Base-by-base conservation (phyloP, 2,329 filamentous ascomycete species). In the Knufia petricola region DNA sequence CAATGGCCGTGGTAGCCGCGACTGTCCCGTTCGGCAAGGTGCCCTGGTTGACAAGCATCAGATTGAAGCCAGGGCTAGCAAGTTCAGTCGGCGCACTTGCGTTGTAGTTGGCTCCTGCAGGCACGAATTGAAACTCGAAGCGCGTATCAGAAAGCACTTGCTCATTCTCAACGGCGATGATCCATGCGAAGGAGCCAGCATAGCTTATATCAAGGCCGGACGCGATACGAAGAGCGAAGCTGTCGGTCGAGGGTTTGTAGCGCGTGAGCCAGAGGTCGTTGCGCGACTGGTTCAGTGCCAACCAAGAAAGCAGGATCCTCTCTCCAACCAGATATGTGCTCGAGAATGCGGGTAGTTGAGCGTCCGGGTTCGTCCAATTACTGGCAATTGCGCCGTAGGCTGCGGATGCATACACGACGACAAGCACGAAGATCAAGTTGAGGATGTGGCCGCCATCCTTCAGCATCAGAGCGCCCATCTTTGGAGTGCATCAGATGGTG, bases 361-460 rank as follows among this genome's bases (percentile, higher is more conserved):
- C 21, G 21, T 24, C 21, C 4, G 38, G 38, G 10, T 41, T 41
- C 10, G 38, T 41, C 38, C 38, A 41, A 26, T 41, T 41, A n/a
- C 13, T 41, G 20, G 34, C 34, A n/a, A 37, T 20, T n/a, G 34
- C 6, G 17, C 6, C 34, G n/a, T 15, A 20, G 4, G 34, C n/a
- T n/a, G 34, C 6, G 6, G 34, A 37, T n/a, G 34, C 34, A 7
- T 37, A 4, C 7, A 37, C 6, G 7, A 20, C 6, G n/a, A n/a
- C 13, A n/a, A 37, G 4, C 4, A 37, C 13, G 34, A 37, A 4
- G 4, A n/a, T 20, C 34, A 37, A 37, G 34, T n/a, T n/a, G n/a
- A n/a, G n/a, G n/a, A n/a, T n/a, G n/a, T n/a, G n/a, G n/a, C n/a
- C n/a, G n/a, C n/a, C n/a, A n/a, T n/a, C n/a, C n/a, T n/a, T n/a